A percentile compares a stretch with the other conserved stretches of the same genome.
These are phyloP conservation scores for Ogataea nitratoaversa DNA, from an alignment of 805 yeast genomes.

Conservation along the genomic window DNA sequence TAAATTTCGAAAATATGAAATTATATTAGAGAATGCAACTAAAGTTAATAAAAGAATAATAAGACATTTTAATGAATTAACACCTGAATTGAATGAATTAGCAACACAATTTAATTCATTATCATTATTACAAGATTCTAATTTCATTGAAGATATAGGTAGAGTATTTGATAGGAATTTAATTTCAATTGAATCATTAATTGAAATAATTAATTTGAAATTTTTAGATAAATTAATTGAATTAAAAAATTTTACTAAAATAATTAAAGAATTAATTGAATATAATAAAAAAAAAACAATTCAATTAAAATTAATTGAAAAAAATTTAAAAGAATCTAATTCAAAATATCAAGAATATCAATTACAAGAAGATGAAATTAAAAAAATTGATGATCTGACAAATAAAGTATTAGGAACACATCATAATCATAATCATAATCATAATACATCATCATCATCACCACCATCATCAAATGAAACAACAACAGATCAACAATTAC, in stretches of 20 bases:
- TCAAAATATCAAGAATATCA: constrained; percentile 24
- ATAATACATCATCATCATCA: too few relatives aligned
- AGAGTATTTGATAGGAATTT: constrained; percentile 76
- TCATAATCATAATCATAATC: too few relatives aligned
- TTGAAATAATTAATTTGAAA: constrained; percentile 25
- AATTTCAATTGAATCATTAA: constrained; percentile 42
- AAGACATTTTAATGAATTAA: constrained; percentile 41
- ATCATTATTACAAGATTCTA: constrained; percentile 44
- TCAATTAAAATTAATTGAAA: constrained; percentile 28
- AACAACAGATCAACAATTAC: constrained; percentile 30
- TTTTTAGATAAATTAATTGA: constrained; percentile 33
- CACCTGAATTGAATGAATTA: constrained; percentile 48
- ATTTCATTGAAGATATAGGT: constrained; percentile 70
- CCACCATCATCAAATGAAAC: constrained; percentile 9
- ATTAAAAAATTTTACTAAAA: constrained; percentile 29
- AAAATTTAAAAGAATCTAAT: constrained; percentile 22
- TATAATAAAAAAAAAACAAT: constrained; percentile 32
- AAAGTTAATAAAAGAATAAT: constrained; percentile 43
- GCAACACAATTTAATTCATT: constrained; percentile 49
- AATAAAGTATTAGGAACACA: constrained; percentile 23
- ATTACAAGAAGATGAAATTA: constrained; percentile 28
- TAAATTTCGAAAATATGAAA: constrained; percentile 31
- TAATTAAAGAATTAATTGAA: constrained; percentile 29
- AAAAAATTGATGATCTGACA: constrained; percentile 29
- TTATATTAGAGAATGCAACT: constrained; percentile 28